Evolutionary conservation across 2,329 filamentous ascomycete genomes (phyloP).

Genomic region (Penicillium janthinellum): DNA sequence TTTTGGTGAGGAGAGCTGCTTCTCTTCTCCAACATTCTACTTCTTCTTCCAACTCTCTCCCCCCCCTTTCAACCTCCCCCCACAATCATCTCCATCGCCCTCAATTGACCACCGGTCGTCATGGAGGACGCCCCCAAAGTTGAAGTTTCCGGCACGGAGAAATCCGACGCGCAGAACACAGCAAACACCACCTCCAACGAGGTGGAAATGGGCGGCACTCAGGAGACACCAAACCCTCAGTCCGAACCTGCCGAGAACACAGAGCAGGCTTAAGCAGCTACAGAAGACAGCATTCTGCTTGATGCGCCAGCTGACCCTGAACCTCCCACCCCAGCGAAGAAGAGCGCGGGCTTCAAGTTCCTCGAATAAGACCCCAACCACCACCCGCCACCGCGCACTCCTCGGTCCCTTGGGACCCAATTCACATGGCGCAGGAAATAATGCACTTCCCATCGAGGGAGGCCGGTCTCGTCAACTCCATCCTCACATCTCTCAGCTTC

Average conservation of each 20-base stretch:
- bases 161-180: neutral
- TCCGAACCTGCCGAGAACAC: conserved; percentile 7
- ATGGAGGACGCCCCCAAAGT: conserved; percentile 1
- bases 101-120: neutral
- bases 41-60: neutral
- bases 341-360: conserved; percentile 28
- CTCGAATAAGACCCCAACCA: conserved; percentile 30
- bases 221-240: conserved; percentile 17
- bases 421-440: neutral
- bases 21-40: neutral
- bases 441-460: neutral
- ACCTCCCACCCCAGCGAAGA: conserved; percentile 19
- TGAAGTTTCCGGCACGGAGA: conserved; percentile 6
- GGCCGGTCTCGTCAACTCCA: neutral
- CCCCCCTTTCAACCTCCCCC: neutral
- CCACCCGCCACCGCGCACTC: neutral
- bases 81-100: neutral
- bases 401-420: neutral
- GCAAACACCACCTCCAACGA: conserved; percentile 25
- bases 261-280: conserved; percentile 1
- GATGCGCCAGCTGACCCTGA: conserved; percentile 24
- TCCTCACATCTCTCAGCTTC: conserved; percentile 45
- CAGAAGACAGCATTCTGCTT: conserved; percentile 26
- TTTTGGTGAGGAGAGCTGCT: neutral
- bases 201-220: conserved; percentile 30